Evolutionary conservation across 441 rosid species (phyloP).

Genomic region (Hura crepitans): DNA sequence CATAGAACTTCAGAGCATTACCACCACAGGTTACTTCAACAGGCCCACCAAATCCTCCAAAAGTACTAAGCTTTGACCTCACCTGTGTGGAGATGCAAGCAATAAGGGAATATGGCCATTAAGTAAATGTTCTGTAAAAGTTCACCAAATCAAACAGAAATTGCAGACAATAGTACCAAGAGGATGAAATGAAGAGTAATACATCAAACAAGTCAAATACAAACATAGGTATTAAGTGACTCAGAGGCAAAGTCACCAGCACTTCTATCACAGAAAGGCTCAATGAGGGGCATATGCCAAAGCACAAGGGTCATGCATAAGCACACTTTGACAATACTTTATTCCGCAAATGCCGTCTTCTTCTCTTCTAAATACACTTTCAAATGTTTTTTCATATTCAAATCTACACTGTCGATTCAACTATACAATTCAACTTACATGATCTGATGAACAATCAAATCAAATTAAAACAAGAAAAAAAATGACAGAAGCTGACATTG

Average conservation of each 20-base stretch:
- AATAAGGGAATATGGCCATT: conserved; percentile 10
- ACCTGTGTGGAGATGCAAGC: conserved; percentile 42
- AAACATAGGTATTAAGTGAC: background rate
- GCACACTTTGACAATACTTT: no score
- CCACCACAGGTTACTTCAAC: conserved; percentile 96
- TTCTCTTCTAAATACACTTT: no score
- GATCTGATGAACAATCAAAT: no score
- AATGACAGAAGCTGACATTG: no score
- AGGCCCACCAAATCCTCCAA: conserved; percentile 90
- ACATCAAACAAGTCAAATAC: background rate
- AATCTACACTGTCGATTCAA: no score
- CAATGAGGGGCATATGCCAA: no score
- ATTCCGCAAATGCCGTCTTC: no score
- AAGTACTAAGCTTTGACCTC: conserved; percentile 81
- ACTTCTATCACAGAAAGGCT: background rate
- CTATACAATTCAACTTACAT: no score
- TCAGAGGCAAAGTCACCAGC: background rate
- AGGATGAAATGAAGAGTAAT: background rate
- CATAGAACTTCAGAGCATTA: conserved; percentile 94
- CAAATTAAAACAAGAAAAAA: no score
- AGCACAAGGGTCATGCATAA: no score
- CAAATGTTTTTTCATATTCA: no score
- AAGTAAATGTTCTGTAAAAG: background rate
- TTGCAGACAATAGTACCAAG: background rate
- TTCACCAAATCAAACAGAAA: background rate